Percentiles rank a stretch among this genome's conserved stretches.
phyloP scores from a whole-genome alignment of 2,329 filamentous ascomycete genomes.

The Stachybotrys chartarum region DNA sequence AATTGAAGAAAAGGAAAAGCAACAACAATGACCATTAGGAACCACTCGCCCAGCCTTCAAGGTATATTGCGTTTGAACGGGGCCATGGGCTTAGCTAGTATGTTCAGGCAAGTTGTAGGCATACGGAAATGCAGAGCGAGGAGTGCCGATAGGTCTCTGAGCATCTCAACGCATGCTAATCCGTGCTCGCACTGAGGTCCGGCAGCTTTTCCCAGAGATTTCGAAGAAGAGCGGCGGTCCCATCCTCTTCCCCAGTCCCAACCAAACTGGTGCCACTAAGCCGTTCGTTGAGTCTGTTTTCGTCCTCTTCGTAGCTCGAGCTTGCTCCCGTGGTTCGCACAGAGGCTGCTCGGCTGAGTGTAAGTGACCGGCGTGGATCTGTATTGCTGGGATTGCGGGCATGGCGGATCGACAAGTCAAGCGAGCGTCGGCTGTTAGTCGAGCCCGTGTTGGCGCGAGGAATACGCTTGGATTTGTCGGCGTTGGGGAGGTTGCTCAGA shows the following conservation, averaged over 20 bases:
- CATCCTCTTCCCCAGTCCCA: slow-evolving; percentile 43
- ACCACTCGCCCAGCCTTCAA: no score
- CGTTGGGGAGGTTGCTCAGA: slow-evolving; percentile 38
- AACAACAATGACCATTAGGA: no score
- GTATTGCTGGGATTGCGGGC: slow-evolving; percentile 32
- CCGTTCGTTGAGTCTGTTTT: slow-evolving; percentile 28
- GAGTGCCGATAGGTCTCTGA: no score
- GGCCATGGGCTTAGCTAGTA: no score
- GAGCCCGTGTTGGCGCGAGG: slow-evolving; percentile 30
- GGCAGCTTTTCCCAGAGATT: slow-evolving; percentile 56
- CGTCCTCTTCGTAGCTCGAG: slow-evolving; percentile 42
- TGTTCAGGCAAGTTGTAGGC: no score
- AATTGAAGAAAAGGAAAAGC: no score
- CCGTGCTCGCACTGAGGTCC: slow-evolving; percentile 46
- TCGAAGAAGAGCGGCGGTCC: slow-evolving; percentile 43
- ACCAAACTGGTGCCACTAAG: slow-evolving; percentile 44
- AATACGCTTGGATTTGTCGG: slow-evolving; percentile 43
- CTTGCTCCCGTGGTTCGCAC: slow-evolving; percentile 29
- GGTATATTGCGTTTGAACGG: no score
- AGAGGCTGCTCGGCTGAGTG: slow-evolving; percentile 25
- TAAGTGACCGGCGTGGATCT: slow-evolving; percentile 20
- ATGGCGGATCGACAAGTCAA: slow-evolving; percentile 23
- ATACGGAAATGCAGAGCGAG: no score
- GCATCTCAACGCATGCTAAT: slow-evolving; percentile 5
- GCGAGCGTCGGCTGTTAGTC: slow-evolving; percentile 26